Conservation (phyloP, 1,284 basidiomycete species). For the Boletellus deceptivus region DNA sequence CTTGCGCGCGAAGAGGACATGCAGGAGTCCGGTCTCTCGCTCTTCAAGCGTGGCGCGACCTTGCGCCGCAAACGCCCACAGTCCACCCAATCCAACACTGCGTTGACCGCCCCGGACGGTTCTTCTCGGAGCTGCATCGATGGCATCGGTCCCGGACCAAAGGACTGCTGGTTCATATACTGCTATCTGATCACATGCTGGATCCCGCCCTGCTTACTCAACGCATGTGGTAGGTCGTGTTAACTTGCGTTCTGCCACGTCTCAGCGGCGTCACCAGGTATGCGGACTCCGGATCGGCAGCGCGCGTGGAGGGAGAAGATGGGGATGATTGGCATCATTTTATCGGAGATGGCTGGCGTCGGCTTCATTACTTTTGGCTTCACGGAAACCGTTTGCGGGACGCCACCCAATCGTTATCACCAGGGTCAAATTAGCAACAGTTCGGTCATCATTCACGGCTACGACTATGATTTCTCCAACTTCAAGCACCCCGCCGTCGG, state of each 20-base stretch:
- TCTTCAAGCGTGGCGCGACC: conserved; percentile 83
- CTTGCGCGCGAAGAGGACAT: conserved; percentile 85
- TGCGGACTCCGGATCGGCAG: conserved; percentile 90
- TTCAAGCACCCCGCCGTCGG: conserved; percentile 80
- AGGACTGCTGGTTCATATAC: conserved; percentile 95
- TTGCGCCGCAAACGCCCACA: conserved; percentile 67
- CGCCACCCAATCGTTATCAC: conserved; percentile 76
- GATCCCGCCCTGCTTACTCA: conserved; percentile 74
- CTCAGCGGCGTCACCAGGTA: conserved; percentile 50
- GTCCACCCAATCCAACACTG: conserved; percentile 37
- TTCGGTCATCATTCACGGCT: conserved; percentile 92
- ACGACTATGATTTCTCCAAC: conserved; percentile 85
- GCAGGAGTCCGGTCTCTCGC: conserved; percentile 81
- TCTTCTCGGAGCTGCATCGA: conserved; percentile 61
- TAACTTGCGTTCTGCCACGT: neutral
- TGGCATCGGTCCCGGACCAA: conserved; percentile 80
- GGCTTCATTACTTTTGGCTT: conserved; percentile 99
- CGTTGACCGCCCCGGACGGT: conserved; percentile 38
- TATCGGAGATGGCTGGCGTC: conserved; percentile 84
- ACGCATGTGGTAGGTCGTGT: conserved; percentile 56
- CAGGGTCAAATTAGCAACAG: conserved; percentile 75
- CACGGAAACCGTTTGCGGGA: conserved; percentile 91
- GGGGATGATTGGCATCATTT: conserved; percentile 84
- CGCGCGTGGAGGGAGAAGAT: conserved; percentile 99
- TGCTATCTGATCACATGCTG: conserved; percentile 86